Evolutionary conservation across 768 basidiomycete genomes (phyloP), one percentile per base, ranked within the genome.

Genomic region (Leccinum ochraceum): DNA sequence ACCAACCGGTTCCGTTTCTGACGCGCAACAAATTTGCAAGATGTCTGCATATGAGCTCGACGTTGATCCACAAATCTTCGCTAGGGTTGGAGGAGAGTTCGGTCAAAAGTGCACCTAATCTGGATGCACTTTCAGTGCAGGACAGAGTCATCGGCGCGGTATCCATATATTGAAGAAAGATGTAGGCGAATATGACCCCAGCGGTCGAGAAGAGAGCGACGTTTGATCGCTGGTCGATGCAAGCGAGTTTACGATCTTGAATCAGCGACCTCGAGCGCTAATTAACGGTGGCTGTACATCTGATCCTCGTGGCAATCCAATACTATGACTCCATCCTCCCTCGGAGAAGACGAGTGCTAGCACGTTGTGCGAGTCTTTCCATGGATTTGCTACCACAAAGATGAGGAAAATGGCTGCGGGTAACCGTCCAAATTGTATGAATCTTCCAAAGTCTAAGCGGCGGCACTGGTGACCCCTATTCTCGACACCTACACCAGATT

Each of bases 11-110:
- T 34, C 77, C 77, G 68, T 86, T 82, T 70, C 79, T 83, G 56
- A 80, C 73, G 49, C 89, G 81, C 55, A 92, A 76, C 59, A 76
- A 75, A 72, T 90, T 85, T 46, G 89, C 90, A 28, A 92, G 75
- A 56, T 77, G 75, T 67, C 80, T 83, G 17, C 85, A 83, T 46
- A 78, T 79, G 32, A 66, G 66, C 66, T 86, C 79, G 28, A 89
- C 78, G 22, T 78, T 71, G 48, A 68, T 69, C 89, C 89, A 91
- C 17, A 68, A 63, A 34, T 74, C 69, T 26, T 71, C 67, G 34
- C 60, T 60, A 50, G 73, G 66, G 56, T 75, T 69, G 56, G 73
- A 67, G 20, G 71, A 71, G 22, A 80, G 68, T 50, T 72, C 68
- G 7, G 68, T 69, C 59, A 74, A 65, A 58, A 79, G 68, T 50